These are phyloP conservation scores for Aspergillus pseudotamarii DNA, from an alignment of 2,329 filamentous ascomycete species.

Conservation along the genomic window DNA sequence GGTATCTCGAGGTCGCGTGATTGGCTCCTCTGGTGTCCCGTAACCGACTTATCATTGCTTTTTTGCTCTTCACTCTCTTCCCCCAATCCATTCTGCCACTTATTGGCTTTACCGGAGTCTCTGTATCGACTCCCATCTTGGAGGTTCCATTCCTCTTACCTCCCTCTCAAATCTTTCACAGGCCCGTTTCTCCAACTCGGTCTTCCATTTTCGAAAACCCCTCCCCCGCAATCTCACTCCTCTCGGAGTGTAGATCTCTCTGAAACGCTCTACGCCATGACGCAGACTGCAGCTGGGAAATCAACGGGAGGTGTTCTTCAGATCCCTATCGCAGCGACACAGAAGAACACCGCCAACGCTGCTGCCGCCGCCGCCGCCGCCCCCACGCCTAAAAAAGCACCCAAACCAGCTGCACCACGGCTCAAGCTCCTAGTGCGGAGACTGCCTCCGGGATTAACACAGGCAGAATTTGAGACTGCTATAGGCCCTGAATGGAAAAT, in stretches of 20 bases:
- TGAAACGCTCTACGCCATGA: slow-evolving; percentile 24
- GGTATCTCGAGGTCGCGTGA: slow-evolving; percentile 11
- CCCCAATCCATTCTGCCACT: background rate
- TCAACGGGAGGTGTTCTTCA: slow-evolving; percentile 57
- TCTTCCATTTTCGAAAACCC: background rate
- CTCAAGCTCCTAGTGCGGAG: slow-evolving; percentile 84
- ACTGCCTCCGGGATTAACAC: slow-evolving; percentile 81
- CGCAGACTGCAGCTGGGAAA: slow-evolving; percentile 32
- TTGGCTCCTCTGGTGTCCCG: slow-evolving; percentile 19
- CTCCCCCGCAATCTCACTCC: background rate
- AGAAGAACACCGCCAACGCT: slow-evolving; percentile 45
- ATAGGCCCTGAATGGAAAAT: slow-evolving; percentile 80
- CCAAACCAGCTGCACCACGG: slow-evolving; percentile 58
- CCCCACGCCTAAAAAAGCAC: slow-evolving; percentile 48
- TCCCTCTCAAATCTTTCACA: background rate
- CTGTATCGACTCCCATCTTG: background rate
- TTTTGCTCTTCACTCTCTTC: background rate
- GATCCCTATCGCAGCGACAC: slow-evolving; percentile 51
- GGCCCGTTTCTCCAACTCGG: background rate
- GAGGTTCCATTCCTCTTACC: background rate
- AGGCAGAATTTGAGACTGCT: slow-evolving; percentile 71
- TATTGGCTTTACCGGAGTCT: too few species aligned
- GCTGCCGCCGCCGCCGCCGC: slow-evolving; percentile 44
- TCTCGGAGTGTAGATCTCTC: slow-evolving; percentile 1
- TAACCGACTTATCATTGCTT: slow-evolving; percentile 1